These are phyloP conservation scores for Candida coleopterorum DNA, from an alignment of 805 yeast species.

Conservation along the genomic window DNA sequence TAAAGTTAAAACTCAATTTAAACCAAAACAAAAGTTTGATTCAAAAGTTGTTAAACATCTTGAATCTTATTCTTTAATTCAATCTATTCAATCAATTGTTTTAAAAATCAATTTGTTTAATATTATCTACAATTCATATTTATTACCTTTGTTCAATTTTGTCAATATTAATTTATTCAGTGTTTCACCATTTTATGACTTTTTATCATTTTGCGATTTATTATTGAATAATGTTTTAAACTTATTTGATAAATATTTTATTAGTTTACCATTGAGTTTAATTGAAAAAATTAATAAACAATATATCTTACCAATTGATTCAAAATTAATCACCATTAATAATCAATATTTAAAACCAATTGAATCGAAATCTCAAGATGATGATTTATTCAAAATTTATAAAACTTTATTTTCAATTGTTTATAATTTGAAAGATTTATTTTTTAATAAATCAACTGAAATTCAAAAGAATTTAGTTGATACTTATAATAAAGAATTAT, in stretches of 20 bases:
- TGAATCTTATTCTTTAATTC: constrained; percentile 26
- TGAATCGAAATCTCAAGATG: constrained; percentile 5
- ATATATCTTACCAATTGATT: constrained; percentile 5
- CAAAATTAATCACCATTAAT: constrained; percentile 6
- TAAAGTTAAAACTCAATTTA: constrained; percentile 5
- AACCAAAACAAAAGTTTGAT: constrained; percentile 17
- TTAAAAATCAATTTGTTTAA: constrained; percentile 23
- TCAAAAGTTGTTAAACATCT: constrained; percentile 32
- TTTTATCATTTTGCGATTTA: constrained; percentile 11
- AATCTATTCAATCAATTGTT: constrained; percentile 16
- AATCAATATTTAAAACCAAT: constrained; percentile 9
- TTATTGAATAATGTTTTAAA: constrained; percentile 10
- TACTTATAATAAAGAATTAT: constrained; percentile 32
- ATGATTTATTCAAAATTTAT: constrained; percentile 14
- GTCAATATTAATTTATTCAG: constrained; percentile 20
- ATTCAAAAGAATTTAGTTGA: constrained; percentile 23
- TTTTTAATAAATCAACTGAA: constrained; percentile 12
- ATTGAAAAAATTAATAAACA: constrained; percentile 5
- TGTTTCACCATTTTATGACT: constrained; percentile 8
- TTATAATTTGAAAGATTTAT: constrained; percentile 14
- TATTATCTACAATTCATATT: constrained; percentile 16
- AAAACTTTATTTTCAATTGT: constrained; percentile 17
- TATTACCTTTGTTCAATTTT: constrained; percentile 15
- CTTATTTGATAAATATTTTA: constrained; percentile 6
- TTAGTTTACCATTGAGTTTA: constrained; percentile 3